Percentiles rank a stretch among this genome's conserved stretches.
Conservation (phyloP, 768 basidiomycete species). For the Lactarius trivialis region DNA sequence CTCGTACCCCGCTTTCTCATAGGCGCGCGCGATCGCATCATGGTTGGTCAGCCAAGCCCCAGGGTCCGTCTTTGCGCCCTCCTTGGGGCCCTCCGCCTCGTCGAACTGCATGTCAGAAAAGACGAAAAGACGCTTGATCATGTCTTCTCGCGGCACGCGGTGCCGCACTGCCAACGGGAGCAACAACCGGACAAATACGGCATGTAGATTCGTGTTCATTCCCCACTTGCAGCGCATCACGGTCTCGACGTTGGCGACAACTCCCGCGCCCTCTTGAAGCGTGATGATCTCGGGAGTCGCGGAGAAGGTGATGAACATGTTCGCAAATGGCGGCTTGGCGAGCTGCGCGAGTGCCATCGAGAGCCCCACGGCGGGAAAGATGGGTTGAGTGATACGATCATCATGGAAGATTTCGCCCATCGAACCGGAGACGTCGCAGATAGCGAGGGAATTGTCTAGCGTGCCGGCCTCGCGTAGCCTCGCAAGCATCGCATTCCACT, state of each 20-base stretch:
- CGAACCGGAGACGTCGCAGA: constrained; percentile 71
- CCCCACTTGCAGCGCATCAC: constrained; percentile 41
- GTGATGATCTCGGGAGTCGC: constrained; percentile 40
- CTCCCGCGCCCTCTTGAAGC: constrained; percentile 38
- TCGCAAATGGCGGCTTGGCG: constrained; percentile 56
- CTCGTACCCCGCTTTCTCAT: constrained; percentile 56
- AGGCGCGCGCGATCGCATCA: constrained; percentile 48
- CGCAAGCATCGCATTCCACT: constrained; percentile 58
- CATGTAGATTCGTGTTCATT: constrained; percentile 56
- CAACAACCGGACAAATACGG: constrained; percentile 56
- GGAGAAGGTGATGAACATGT: constrained; percentile 67
- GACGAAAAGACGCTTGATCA: constrained; percentile 71
- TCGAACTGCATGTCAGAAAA: constrained; percentile 83
- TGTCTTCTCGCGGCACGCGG: constrained; percentile 55
- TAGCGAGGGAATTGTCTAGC: constrained; percentile 56
- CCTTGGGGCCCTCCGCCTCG: constrained; percentile 1
- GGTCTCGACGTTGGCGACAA: constrained; percentile 33
- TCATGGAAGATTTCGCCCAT: constrained; percentile 42
- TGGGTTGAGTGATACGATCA: constrained; percentile 32
- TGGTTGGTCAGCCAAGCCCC: constrained; percentile 58
- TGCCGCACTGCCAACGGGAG: constrained; percentile 53
- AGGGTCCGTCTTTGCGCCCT: not conserved
- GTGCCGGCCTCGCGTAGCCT: constrained; percentile 46
- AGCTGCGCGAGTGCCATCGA: constrained; percentile 59
- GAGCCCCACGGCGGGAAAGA: constrained; percentile 56